Conservation (phyloP, 129 eudicot genomes). For the Saussurea involucrata region DNA sequence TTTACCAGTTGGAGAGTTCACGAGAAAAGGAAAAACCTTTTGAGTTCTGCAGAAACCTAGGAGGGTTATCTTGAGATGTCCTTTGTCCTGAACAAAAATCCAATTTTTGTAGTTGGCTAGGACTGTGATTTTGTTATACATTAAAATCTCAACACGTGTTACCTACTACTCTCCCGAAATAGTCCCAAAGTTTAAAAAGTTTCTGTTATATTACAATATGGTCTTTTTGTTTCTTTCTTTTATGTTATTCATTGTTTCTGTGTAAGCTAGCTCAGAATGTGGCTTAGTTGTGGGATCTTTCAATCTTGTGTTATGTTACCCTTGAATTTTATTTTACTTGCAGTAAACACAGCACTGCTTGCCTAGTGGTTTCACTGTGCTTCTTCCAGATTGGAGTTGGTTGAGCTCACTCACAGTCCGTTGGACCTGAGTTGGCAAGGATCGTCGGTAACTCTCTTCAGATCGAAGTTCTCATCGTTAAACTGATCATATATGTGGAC, state of each 20-base stretch:
- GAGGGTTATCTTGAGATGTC: slow-evolving; percentile 21
- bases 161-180: slow-evolving; percentile 17
- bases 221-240: slow-evolving; percentile 1
- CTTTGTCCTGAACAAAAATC: slow-evolving; percentile 37
- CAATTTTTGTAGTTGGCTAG: slow-evolving; percentile 45
- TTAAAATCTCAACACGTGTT: slow-evolving; percentile 19
- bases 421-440: no score
- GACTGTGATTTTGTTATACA: slow-evolving; percentile 34
- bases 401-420: no score
- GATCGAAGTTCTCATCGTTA: no score
- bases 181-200: slow-evolving; percentile 6
- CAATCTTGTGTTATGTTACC: neutral
- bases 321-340: no score
- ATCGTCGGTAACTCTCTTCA: no score
- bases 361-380: no score
- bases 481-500: no score
- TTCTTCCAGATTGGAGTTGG: no score
- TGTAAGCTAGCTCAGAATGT: neutral
- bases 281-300: neutral
- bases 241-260: slow-evolving; percentile 3
- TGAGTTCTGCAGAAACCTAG: slow-evolving; percentile 9
- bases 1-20: slow-evolving; percentile 19
- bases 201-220: slow-evolving; percentile 14
- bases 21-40: slow-evolving; percentile 17
- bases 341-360: no score